phyloP scores from a whole-genome alignment of 176 grass and related monocot genomes.

The Oryza meridionalis region DNA sequence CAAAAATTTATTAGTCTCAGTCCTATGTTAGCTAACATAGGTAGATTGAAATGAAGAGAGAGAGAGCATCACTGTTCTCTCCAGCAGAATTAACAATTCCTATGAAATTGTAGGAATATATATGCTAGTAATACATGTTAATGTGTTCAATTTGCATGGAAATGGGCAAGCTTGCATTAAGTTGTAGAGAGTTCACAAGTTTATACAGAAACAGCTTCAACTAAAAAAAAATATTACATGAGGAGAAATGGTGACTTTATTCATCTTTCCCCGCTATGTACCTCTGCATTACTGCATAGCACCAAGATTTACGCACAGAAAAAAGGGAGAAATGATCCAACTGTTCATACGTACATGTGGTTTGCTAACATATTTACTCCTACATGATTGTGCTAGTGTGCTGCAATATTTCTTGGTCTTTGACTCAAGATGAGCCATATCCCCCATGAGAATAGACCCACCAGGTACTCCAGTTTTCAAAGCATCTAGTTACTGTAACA shows the following conservation, averaged over 20 bases:
- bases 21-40: not conserved
- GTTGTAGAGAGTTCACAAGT: not conserved
- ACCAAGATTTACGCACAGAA: not conserved
- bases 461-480: not conserved
- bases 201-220: not conserved
- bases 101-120: not conserved
- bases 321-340: not conserved
- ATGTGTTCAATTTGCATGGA: not conserved
- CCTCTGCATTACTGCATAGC: not conserved
- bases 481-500: slow-evolving; percentile 20
- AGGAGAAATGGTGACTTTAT: not conserved
- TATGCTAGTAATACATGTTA: not conserved
- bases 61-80: not conserved
- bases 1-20: not conserved
- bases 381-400: too few relatives aligned
- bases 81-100: not conserved
- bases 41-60: not conserved
- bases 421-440: not conserved
- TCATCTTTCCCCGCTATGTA: not conserved
- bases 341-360: not conserved
- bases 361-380: too few relatives aligned
- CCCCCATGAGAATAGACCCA: not conserved
- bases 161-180: not conserved
- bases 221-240: not conserved
- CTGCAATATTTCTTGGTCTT: too few relatives aligned